Evolutionary conservation across 495 filamentous ascomycete genomes (phyloP).

Genomic region (Neurospora hispaniola): DNA sequence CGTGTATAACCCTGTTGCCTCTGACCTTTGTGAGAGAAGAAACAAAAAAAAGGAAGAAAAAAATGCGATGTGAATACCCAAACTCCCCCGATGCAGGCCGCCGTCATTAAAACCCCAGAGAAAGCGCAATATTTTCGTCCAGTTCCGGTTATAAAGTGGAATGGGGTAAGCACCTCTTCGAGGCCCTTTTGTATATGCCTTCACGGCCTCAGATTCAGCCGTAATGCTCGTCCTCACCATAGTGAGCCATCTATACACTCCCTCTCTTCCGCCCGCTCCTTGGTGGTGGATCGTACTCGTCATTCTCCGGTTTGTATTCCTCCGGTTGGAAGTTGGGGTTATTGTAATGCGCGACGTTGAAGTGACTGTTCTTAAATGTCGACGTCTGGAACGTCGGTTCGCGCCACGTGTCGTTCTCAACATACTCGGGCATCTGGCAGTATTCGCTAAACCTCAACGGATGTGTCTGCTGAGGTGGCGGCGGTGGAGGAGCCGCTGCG

Average conservation of each 20-base stretch:
- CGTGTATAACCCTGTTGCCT: neutral
- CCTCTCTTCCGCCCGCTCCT: conserved; percentile 28
- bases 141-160: neutral
- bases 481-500: conserved; percentile 18
- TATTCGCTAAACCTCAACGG: conserved; percentile 39
- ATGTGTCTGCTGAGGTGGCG: conserved; percentile 21
- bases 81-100: neutral
- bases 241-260: conserved; percentile 13
- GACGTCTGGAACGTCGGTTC: conserved; percentile 44
- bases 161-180: neutral
- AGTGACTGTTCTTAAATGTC: conserved; percentile 53
- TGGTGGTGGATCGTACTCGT: conserved; percentile 23
- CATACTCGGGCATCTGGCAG: conserved; percentile 29
- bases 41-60: neutral
- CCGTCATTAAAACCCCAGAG: neutral
- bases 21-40: neutral
- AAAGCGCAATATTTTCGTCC: neutral
- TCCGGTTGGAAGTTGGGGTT: conserved; percentile 79
- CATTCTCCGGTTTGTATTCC: conserved; percentile 38
- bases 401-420: conserved; percentile 26
- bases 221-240: neutral
- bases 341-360: conserved; percentile 74
- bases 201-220: neutral
- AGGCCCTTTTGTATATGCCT: neutral
- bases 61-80: neutral